Conservation (phyloP, 257 asterid genomes). For the Verbena officinalis region DNA sequence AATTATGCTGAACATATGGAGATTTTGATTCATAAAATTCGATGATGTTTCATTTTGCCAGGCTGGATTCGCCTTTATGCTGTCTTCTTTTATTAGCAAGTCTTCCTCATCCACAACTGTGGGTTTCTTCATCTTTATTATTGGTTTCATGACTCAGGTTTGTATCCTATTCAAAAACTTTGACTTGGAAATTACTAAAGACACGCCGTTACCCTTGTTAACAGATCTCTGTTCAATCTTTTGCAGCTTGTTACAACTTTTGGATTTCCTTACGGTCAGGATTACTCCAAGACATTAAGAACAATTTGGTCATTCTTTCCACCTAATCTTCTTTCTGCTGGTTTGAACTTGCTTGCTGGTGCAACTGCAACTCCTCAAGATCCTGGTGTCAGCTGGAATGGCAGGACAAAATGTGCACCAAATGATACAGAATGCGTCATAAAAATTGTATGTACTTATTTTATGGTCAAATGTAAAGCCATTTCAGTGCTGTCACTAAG, state of each 20-base stretch:
- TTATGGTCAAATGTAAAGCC: constrained; percentile 7
- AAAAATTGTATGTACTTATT: constrained; percentile 57
- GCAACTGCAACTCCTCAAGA: constrained; percentile 93
- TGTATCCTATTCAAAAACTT: constrained; percentile 26
- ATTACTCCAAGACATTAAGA: constrained; percentile 47
- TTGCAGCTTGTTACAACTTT: constrained; percentile 81
- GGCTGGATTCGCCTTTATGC: constrained; percentile 82
- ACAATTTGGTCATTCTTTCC: constrained; percentile 89
- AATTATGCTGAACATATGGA: constrained; percentile 10
- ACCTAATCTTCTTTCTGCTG: constrained; percentile 86
- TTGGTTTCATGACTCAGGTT: constrained; percentile 90
- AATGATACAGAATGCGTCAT: constrained; percentile 76
- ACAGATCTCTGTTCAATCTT: constrained; percentile 24
- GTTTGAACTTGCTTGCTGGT: constrained; percentile 73
- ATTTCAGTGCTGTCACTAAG: constrained; percentile 19
- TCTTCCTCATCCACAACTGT: constrained; percentile 75
- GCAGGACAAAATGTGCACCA: constrained; percentile 75
- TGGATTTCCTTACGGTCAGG: constrained; percentile 80
- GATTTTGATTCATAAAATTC: constrained; percentile 22
- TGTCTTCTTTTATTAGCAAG: constrained; percentile 80
- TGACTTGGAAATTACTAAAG: constrained; percentile 23
- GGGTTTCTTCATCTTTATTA: constrained; percentile 67
- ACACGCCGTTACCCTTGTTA: constrained; percentile 22
- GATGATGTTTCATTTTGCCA: constrained; percentile 39
- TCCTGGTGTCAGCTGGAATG: constrained; percentile 90